Evolutionary conservation across 1,284 basidiomycete species (phyloP).

Genomic region (Puccinia hordei): DNA sequence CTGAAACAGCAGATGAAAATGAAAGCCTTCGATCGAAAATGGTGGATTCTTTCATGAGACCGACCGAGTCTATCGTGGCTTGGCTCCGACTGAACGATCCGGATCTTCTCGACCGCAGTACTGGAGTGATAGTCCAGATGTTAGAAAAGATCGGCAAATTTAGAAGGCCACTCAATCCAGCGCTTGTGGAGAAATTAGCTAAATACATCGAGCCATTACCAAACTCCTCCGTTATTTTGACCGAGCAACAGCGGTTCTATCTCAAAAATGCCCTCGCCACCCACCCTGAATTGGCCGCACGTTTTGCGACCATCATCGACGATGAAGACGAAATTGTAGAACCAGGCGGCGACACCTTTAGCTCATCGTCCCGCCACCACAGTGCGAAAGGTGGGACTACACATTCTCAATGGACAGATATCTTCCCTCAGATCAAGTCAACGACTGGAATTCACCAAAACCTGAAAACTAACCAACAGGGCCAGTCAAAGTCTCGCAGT

Average conservation of each 20-base stretch:
- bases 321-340: constrained; percentile 34
- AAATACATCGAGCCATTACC: constrained; percentile 50
- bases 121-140: constrained; percentile 54
- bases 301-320: constrained; percentile 36
- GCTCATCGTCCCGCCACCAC: not conserved
- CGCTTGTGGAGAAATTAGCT: constrained; percentile 50
- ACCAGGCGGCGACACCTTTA: not conserved
- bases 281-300: constrained; percentile 47
- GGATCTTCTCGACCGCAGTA: constrained; percentile 54
- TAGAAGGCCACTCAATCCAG: constrained; percentile 50
- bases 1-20: constrained; percentile 16
- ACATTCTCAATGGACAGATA: constrained; percentile 15
- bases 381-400: not conserved
- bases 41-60: constrained; percentile 74
- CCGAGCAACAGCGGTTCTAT: constrained; percentile 45
- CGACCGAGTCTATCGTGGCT: constrained; percentile 73
- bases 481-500: not conserved
- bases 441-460: not conserved
- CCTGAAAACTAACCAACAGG: not conserved
- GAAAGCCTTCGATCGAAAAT: constrained; percentile 66
- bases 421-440: constrained; percentile 35
- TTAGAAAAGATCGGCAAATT: constrained; percentile 55
- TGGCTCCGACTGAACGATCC: constrained; percentile 85
- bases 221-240: constrained; percentile 27
- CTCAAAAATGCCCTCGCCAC: constrained; percentile 36